These are phyloP conservation scores for Candida alai DNA, from an alignment of 805 yeast genomes.

Conservation along the genomic window DNA sequence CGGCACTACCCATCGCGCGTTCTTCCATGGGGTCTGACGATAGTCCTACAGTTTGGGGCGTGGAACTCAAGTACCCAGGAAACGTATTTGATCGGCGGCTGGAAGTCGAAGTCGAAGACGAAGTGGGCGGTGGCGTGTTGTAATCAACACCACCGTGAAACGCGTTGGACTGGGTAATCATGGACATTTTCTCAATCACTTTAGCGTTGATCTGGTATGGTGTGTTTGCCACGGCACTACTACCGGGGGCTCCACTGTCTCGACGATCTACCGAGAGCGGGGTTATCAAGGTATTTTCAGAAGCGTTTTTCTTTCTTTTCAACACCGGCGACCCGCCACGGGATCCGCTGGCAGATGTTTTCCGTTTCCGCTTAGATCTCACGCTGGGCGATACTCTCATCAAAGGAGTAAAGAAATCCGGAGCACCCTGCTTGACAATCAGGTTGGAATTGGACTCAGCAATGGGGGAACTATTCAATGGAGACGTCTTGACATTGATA, in stretches of 20 bases:
- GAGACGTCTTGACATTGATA: constrained; percentile 38
- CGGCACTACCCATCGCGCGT: too few relatives aligned
- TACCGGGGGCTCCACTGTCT: not conserved
- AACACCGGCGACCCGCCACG: constrained; percentile 6
- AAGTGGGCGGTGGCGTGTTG: constrained; percentile 17
- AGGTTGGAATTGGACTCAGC: constrained; percentile 38
- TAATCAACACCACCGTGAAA: constrained; percentile 8
- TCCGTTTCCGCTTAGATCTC: constrained; percentile 8
- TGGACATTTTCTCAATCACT: constrained; percentile 32
- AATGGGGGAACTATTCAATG: constrained; percentile 30
- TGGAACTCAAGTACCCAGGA: constrained; percentile 1
- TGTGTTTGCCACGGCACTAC: not conserved
- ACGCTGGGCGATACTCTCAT: constrained; percentile 38
- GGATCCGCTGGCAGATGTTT: constrained; percentile 7
- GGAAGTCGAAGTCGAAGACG: constrained; percentile 4
- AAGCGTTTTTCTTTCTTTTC: constrained; percentile 8
- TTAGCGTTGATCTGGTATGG: constrained; percentile 24
- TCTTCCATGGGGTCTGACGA: too few relatives aligned
- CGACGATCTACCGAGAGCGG: constrained; percentile 15
- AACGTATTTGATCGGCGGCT: constrained; percentile 12
- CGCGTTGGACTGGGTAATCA: constrained; percentile 21
- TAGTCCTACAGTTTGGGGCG: too few relatives aligned
- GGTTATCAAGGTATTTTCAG: constrained; percentile 13
- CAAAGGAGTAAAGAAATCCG: constrained; percentile 41
- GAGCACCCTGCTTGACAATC: constrained; percentile 37